phyloP scores from a whole-genome alignment of 2,329 filamentous ascomycete genomes.

The Grosmannia serpens region DNA sequence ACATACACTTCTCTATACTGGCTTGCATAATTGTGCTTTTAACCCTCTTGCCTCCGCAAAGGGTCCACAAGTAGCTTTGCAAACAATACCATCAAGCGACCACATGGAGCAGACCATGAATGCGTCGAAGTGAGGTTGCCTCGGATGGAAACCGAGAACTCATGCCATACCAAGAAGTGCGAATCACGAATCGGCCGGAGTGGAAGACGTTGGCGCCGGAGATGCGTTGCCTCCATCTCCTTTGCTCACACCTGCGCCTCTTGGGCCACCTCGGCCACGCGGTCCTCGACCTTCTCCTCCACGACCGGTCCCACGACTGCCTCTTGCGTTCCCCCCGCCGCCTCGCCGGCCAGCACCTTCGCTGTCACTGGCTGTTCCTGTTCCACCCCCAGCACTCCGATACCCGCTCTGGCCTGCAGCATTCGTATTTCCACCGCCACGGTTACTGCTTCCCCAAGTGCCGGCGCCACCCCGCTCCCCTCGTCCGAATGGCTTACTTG shows the following conservation, averaged over 20 bases:
- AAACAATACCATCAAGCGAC: neutral
- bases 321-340: conserved; percentile 42
- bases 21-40: neutral
- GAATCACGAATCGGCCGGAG: conserved; percentile 26
- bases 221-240: conserved; percentile 45
- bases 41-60: neutral
- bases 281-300: conserved; percentile 47
- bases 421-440: conserved; percentile 45
- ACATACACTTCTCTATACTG: neutral
- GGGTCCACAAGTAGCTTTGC: neutral
- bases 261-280: conserved; percentile 41
- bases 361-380: conserved; percentile 63
- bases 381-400: conserved; percentile 70
- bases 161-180: neutral
- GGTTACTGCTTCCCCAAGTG: conserved; percentile 54
- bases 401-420: conserved; percentile 55
- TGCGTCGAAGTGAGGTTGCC: neutral
- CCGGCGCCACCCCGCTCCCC: conserved; percentile 53
- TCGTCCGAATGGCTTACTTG: conserved; percentile 31
- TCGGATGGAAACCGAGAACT: neutral
- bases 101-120: neutral
- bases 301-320: conserved; percentile 33
- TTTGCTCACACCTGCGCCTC: conserved; percentile 23
- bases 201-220: conserved; percentile 39
- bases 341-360: conserved; percentile 44